Conservation (phyloP, 2,329 filamentous ascomycete genomes). For the Xylaria sp. region DNA sequence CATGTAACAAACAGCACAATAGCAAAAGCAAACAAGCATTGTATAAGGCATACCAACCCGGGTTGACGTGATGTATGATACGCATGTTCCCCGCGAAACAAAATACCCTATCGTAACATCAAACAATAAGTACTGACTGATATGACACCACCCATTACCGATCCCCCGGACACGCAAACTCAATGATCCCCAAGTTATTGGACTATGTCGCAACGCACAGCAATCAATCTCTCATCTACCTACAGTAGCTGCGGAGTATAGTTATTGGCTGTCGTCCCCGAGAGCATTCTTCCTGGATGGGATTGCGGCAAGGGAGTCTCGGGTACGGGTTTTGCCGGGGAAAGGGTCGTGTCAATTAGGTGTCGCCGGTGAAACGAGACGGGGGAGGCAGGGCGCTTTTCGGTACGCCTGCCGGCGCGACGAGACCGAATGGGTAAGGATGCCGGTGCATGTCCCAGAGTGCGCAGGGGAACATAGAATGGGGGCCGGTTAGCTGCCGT, state of each 20-base stretch:
- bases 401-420: background rate
- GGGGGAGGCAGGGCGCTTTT: background rate
- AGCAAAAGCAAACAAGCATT: background rate
- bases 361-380: background rate
- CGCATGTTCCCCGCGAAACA: background rate
- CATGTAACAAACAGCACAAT: too few species aligned
- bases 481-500: background rate
- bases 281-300: slow-evolving; percentile 8
- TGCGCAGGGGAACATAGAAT: background rate
- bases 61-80: background rate
- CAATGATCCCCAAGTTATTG: background rate
- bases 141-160: too few species aligned
- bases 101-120: background rate
- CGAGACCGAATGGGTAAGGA: slow-evolving; percentile 6
- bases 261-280: slow-evolving; percentile 3
- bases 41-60: background rate
- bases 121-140: too few species aligned
- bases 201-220: background rate
- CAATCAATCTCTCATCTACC: too few species aligned
- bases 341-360: background rate
- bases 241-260: too few species aligned
- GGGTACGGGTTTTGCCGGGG: slow-evolving; percentile 23
- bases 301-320: slow-evolving; percentile 15
- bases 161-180: background rate
- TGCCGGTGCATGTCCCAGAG: background rate